A percentile compares a stretch with the other conserved stretches of the same genome.
Evolutionary conservation across 1,284 basidiomycete species (phyloP).

Genomic region (Exobasidium rhododendri): DNA sequence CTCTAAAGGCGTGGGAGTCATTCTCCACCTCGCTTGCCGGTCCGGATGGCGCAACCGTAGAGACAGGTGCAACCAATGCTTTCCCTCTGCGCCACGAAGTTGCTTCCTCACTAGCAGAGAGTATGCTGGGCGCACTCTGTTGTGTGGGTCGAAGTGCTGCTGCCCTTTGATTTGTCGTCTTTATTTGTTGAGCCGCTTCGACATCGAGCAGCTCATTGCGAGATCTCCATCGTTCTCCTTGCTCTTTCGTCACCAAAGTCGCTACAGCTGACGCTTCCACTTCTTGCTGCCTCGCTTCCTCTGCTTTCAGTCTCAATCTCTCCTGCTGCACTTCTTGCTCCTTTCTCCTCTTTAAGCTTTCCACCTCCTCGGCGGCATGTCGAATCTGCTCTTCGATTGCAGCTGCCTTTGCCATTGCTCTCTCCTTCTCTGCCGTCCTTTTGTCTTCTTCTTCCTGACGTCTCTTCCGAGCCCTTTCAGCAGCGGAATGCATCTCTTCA

Average conservation of each 20-base stretch:
- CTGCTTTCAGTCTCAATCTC: constrained; percentile 16
- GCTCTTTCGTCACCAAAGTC: not conserved
- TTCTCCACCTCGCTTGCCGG: not conserved
- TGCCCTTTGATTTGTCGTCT: not conserved
- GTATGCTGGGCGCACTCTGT: not conserved
- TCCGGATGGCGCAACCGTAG: not conserved
- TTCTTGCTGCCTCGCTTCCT: constrained; percentile 24
- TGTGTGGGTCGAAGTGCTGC: not conserved
- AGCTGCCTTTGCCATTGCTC: constrained; percentile 45
- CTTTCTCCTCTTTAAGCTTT: constrained; percentile 39
- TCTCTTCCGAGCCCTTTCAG: constrained; percentile 48
- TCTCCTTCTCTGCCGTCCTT: constrained; percentile 22
- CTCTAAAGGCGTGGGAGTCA: not conserved
- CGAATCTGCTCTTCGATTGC: constrained; percentile 21
- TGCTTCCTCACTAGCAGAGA: constrained; percentile 18
- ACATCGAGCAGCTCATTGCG: constrained; percentile 1
- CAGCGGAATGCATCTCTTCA: constrained; percentile 41
- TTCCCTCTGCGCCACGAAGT: constrained; percentile 20
- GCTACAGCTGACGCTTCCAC: constrained; percentile 5
- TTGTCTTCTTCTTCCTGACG: constrained; percentile 23
- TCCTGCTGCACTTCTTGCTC: constrained; percentile 17
- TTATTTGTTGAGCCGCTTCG: not conserved
- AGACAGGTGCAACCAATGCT: too few relatives aligned
- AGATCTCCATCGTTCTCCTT: constrained; percentile 3
- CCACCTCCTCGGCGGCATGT: not conserved